Evolutionary conservation across 1,139 yeast species (phyloP), one percentile per base, ranked within the genome.

Genomic region (Geotrichum candidum): DNA sequence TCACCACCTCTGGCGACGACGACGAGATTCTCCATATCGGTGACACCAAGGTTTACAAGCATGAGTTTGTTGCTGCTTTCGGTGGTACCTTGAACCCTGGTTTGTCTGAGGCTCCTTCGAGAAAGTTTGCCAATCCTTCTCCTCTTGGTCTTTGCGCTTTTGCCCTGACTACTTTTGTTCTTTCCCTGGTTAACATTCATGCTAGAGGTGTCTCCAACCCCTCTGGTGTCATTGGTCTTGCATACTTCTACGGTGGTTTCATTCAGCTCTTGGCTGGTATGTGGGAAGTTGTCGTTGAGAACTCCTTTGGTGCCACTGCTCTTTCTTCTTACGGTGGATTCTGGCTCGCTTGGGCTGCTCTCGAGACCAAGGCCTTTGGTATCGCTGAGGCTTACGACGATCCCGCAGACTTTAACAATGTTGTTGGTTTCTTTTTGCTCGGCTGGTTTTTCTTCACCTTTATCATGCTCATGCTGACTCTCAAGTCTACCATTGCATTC

Each of bases 271-370:
- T 80, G 33, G 95, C 96, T 33, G 92, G 91, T 58, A 83, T 86
- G 85, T 86, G 88, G 82, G 91, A 86, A 72, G 80, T 87, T 73
- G 76, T 72, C 1, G 69, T 73, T 52, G 96, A 91, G 70, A 90
- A 90, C 78, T 86, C 96, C 61, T 91, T 90, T 79, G 97, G 96
- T 84, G 96, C 90, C 64, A 83, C 89, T 60, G 96, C 96, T 2
- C 79, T 90, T 63, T 77, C 86, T 25, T 87, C 95, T 6, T 91
- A 72, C 72, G 97, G 96, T 65, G 96, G 94, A 0, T 91, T 90
- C 76, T 91, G 97, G 97, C 80, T 89, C 74, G 80, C 92, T 53
- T 82, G 76, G 68, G 95, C 84, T 65, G 92, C 94, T 33, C 81
- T 91, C 64, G 79, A 83, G 65, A 84, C 86, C 61, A 84, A 86